Base-by-base conservation (phyloP, 2,329 filamentous ascomycete genomes). In the Ilyonectria robusta region DNA sequence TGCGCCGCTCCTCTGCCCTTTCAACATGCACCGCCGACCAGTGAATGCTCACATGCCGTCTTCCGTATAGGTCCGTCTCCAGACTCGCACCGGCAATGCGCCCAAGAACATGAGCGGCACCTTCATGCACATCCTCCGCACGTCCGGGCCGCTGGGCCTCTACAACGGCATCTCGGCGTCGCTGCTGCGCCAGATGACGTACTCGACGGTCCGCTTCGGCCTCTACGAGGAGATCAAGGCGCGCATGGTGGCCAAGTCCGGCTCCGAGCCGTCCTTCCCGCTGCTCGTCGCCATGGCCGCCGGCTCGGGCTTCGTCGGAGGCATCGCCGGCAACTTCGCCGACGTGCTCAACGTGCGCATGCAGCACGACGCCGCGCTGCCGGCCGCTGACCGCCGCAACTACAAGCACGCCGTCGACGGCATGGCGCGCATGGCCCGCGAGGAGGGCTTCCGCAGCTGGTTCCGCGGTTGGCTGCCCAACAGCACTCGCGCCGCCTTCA, bases 331-430 rank as follows among this genome's bases (percentile, higher is more conserved):
- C 71, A 99, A 98, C 83, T 94, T 95, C 3, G 95, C 95, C 71
- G 96, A 99, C 80, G 94, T 99, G 37, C 87, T 98, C 77, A 99
- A 99, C 82, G 96, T 99, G 56, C 94, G 96, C 72, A 99, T 99
- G 96, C 96, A 99, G 83, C 94, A 97, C 82, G 96, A 92, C 77
- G 91, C 93, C 2, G 90, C 94, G 0, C 89, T 98, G 1, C 93
- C 94, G 0, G 76, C 83, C 1, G 87, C 87, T 6, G 85, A 97
- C 77, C 90, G 94, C 54, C 89, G 95, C 63, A 96, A 97, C 81
- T 99, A 99, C 84, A 92, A 90, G 70, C 89, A 98, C 80, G 96
- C 95, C 3, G 80, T 98, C 54, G 92, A 98, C 78, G 96, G 96
- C 31, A 85, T 98, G 75, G 83, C 93, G 29, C 91, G 94, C 71